A percentile compares a stretch with the other conserved stretches of the same genome.
Conservation (phyloP, 2,329 filamentous ascomycete species). For the Emmonsiellopsis sp. region DNA sequence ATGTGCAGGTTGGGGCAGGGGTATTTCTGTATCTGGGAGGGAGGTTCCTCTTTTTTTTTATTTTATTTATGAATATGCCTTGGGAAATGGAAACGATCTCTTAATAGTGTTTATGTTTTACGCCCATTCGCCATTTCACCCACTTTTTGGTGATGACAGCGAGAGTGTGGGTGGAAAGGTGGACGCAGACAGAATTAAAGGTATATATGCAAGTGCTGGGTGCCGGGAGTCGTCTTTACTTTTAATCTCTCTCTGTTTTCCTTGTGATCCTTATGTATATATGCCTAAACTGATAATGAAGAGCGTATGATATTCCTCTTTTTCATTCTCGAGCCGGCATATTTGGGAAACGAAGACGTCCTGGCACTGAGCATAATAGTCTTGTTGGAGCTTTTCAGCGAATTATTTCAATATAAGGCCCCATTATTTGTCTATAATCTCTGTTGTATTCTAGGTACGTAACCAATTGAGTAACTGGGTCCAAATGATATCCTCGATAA, state of each 20-base stretch:
- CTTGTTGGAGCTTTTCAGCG: too few species aligned
- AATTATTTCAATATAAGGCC: too few species aligned
- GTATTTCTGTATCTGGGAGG: too few species aligned
- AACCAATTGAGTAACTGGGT: background rate
- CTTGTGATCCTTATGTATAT: slow-evolving; percentile 24
- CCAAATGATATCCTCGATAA: background rate
- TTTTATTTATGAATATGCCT: background rate
- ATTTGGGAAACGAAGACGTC: background rate
- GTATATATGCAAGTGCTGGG: background rate
- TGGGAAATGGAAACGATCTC: background rate
- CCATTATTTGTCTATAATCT: too few species aligned
- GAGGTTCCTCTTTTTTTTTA: background rate
- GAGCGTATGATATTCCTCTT: slow-evolving; percentile 27
- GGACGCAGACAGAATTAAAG: background rate
- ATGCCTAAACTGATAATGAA: slow-evolving; percentile 28
- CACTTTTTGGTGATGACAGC: background rate
- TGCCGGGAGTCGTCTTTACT: slow-evolving; percentile 6
- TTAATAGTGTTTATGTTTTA: background rate
- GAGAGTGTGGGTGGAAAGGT: background rate
- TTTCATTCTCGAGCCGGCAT: background rate
- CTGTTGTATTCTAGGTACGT: background rate
- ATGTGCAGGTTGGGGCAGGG: background rate
- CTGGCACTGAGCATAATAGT: too few species aligned
- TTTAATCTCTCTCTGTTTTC: slow-evolving; percentile 14
- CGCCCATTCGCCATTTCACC: background rate